Evolutionary conservation across 108 stramenopile genomes (phyloP).

Genomic region (Cyclostephanos tholiformis): DNA sequence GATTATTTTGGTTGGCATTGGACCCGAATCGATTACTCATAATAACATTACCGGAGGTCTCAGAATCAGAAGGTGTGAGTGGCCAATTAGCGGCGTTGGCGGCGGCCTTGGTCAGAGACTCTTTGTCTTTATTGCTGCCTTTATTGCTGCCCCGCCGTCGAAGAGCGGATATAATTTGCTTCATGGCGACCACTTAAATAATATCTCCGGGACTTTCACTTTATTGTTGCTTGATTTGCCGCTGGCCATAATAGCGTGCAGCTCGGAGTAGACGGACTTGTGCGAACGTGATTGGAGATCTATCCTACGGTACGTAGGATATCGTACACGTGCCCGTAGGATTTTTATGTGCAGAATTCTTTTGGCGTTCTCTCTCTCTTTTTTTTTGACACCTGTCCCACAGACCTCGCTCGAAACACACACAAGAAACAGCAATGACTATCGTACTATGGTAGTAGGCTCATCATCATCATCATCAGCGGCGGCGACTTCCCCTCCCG

Average conservation of each 20-base stretch:
- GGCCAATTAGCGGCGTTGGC: neutral
- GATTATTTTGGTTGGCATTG: neutral
- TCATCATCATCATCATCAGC: neutral
- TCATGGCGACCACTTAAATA: neutral
- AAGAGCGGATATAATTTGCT: slow-evolving; percentile 7
- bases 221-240: too few species aligned
- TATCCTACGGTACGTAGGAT: too few species aligned
- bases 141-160: neutral
- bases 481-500: neutral
- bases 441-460: too few species aligned
- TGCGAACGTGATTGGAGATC: too few species aligned
- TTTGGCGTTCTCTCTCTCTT: too few species aligned
- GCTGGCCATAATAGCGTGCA: too few species aligned
- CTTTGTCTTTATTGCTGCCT: neutral
- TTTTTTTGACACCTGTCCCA: too few species aligned
- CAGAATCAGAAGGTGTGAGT: neutral
- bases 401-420: neutral
- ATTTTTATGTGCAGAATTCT: too few species aligned
- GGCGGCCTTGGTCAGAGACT: neutral
- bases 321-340: too few species aligned
- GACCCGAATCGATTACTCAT: neutral
- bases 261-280: too few species aligned
- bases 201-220: neutral
- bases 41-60: too few species aligned
- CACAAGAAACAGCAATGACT: slow-evolving; percentile 2